These are phyloP conservation scores for Fallopia convolvulus DNA, from an alignment of 148 eudicot genomes.

Conservation along the genomic window DNA sequence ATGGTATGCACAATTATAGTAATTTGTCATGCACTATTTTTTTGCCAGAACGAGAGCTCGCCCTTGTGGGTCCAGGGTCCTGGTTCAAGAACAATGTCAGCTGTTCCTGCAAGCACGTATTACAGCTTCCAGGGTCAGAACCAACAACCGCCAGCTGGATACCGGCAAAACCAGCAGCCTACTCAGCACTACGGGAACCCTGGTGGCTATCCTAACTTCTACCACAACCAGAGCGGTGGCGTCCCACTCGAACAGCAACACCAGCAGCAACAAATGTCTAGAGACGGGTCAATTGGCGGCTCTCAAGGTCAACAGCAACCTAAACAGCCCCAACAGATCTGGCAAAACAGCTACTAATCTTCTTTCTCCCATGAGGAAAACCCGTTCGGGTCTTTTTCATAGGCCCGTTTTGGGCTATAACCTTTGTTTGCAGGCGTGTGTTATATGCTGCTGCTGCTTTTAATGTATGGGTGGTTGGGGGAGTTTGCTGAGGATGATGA, in stretches of 20 bases:
- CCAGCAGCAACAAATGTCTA: constrained; percentile 49
- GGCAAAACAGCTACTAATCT: constrained; percentile 79
- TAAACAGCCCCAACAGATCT: constrained; percentile 75
- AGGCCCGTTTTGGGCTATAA: not conserved
- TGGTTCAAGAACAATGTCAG: constrained; percentile 75
- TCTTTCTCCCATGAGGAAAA: not conserved
- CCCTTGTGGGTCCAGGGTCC: constrained; percentile 59
- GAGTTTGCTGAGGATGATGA: constrained; percentile 1
- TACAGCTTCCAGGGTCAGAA: constrained; percentile 68
- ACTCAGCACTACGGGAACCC: constrained; percentile 59
- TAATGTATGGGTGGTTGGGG: not conserved
- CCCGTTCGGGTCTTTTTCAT: constrained; percentile 19
- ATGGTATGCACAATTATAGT: not conserved
- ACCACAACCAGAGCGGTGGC: constrained; percentile 63
- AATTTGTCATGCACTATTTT: not conserved
- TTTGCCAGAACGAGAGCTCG: constrained; percentile 33
- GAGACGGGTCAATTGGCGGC: constrained; percentile 57
- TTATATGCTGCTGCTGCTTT: not conserved
- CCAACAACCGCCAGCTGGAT: constrained; percentile 45
- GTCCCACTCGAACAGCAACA: constrained; percentile 52
- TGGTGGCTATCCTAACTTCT: constrained; percentile 61
- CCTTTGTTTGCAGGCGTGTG: constrained; percentile 4
- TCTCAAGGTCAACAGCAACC: constrained; percentile 58
- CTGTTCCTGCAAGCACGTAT: constrained; percentile 72
- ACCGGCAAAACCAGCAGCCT: constrained; percentile 64